Evolutionary conservation across 2,329 filamentous ascomycete species (phyloP).

Genomic region (Ophiocordyceps polyrhachis-furcata): DNA sequence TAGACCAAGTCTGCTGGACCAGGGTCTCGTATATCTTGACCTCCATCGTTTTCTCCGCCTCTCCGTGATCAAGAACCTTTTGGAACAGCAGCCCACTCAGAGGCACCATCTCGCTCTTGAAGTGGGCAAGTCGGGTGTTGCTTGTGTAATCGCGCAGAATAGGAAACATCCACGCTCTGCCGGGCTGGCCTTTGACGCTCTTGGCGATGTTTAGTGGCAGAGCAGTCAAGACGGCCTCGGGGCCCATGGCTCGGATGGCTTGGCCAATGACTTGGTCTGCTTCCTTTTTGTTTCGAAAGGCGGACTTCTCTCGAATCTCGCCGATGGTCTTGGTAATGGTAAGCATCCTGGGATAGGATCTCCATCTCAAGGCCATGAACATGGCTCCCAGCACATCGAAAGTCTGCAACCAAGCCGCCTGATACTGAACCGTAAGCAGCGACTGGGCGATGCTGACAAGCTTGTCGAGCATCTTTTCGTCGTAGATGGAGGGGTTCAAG

Average conservation of each 20-base stretch:
- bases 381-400: slow-evolving; percentile 77
- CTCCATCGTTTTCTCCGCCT: slow-evolving; percentile 79
- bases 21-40: slow-evolving; percentile 96
- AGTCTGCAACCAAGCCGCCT: slow-evolving; percentile 85
- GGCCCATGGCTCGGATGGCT: slow-evolving; percentile 78
- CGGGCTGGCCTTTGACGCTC: slow-evolving; percentile 58
- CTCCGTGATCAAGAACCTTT: slow-evolving; percentile 63
- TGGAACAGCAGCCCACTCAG: slow-evolving; percentile 84
- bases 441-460: slow-evolving; percentile 54
- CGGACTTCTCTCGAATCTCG: slow-evolving; percentile 70
- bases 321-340: slow-evolving; percentile 64
- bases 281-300: slow-evolving; percentile 86
- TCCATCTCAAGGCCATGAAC: slow-evolving; percentile 77
- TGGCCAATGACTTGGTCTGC: slow-evolving; percentile 79
- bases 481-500: slow-evolving; percentile 74
- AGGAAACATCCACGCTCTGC: slow-evolving; percentile 86
- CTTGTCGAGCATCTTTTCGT: slow-evolving; percentile 77
- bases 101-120: slow-evolving; percentile 70
- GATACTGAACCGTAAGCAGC: slow-evolving; percentile 75
- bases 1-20: slow-evolving; percentile 88
- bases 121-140: slow-evolving; percentile 75
- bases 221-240: slow-evolving; percentile 62
- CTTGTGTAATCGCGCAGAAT: slow-evolving; percentile 76
- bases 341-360: slow-evolving; percentile 57
- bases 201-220: slow-evolving; percentile 73